These are phyloP conservation scores for Penicillium sp. DNA, from an alignment of 2,329 filamentous ascomycete species.

Conservation along the genomic window DNA sequence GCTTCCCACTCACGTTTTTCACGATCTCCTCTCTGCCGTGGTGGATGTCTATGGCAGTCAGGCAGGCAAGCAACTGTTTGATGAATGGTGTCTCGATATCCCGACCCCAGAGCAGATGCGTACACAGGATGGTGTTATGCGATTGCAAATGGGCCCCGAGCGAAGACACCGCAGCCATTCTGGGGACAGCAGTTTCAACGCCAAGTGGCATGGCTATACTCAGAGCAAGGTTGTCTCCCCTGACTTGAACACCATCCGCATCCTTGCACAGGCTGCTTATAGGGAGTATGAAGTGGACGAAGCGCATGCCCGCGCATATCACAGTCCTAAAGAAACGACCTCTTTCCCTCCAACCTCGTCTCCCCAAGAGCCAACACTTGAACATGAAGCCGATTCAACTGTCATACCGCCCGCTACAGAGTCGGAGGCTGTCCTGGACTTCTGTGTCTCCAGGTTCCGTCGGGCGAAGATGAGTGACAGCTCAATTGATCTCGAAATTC, in stretches of 20 bases:
- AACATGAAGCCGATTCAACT: neutral
- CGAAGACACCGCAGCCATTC: constrained; percentile 17
- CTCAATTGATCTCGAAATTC: constrained; percentile 40
- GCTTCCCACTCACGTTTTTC: constrained; percentile 52
- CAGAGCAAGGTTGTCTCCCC: constrained; percentile 37
- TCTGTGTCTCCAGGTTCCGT: constrained; percentile 39
- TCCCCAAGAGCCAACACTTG: neutral
- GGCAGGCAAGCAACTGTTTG: constrained; percentile 54
- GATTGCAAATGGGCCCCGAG: constrained; percentile 29
- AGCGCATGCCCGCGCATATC: neutral
- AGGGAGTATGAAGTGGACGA: constrained; percentile 27
- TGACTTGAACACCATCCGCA: constrained; percentile 40
- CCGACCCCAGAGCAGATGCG: constrained; percentile 10
- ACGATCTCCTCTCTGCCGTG: constrained; percentile 58
- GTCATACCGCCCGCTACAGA: constrained; percentile 22
- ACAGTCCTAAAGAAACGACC: neutral
- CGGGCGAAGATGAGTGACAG: constrained; percentile 30
- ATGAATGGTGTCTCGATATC: constrained; percentile 48
- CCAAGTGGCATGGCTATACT: constrained; percentile 26
- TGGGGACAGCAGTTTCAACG: constrained; percentile 33
- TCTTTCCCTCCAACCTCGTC: neutral
- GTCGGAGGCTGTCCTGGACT: constrained; percentile 33
- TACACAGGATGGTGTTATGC: constrained; percentile 29
- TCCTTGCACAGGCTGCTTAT: constrained; percentile 41
- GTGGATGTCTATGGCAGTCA: constrained; percentile 54